phyloP scores from a whole-genome alignment of 75 land plant species.

The Sequoiadendron giganteum region DNA sequence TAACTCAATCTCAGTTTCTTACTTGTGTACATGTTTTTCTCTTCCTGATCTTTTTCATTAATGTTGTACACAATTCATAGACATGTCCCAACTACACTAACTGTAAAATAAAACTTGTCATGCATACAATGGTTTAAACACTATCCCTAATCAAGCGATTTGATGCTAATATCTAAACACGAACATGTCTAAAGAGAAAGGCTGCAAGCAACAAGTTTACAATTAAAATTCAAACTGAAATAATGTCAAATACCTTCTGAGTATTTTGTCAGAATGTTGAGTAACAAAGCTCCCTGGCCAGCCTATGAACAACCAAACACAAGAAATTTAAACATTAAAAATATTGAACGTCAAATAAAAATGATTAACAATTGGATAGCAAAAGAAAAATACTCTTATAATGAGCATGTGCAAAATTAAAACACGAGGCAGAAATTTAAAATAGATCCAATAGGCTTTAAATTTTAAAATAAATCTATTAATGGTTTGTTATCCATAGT shows the following conservation, averaged over 20 bases:
- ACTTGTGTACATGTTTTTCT: neutral
- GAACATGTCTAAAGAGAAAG: neutral
- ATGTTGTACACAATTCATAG: neutral
- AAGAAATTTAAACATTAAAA: neutral
- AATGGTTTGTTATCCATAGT: neutral
- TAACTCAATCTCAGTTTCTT: neutral
- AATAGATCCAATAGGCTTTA: neutral
- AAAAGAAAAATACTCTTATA: neutral
- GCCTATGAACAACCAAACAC: slow-evolving; percentile 41
- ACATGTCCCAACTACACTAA: neutral
- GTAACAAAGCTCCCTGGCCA: slow-evolving; percentile 81
- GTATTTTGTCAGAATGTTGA: slow-evolving; percentile 86
- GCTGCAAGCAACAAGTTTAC: neutral
- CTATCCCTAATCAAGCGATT: neutral
- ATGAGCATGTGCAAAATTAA: neutral
- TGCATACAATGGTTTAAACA: neutral
- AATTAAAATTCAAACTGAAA: neutral
- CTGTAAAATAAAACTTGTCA: neutral
- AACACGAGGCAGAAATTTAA: neutral
- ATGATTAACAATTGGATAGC: neutral
- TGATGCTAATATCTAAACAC: neutral
- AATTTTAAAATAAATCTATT: neutral
- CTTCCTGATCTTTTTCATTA: no score
- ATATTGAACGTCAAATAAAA: neutral
- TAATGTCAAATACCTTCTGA: slow-evolving; percentile 54